phyloP scores from a whole-genome alignment of 257 asterid genomes.

The Solanum lignicaule region DNA sequence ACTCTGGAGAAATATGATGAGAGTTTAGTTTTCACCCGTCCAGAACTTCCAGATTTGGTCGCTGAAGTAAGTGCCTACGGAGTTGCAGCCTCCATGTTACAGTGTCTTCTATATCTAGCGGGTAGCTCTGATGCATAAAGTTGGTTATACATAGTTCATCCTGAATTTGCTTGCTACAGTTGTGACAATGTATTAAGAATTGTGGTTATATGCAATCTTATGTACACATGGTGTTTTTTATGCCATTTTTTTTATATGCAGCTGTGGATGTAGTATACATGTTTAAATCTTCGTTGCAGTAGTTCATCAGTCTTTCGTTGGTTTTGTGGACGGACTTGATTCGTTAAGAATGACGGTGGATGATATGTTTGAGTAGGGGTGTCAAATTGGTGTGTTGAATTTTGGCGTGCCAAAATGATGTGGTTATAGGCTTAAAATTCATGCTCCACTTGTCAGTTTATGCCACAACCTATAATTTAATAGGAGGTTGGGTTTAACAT shows the following conservation, averaged over 20 bases:
- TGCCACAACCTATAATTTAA: too few species aligned
- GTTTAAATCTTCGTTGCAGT: not conserved
- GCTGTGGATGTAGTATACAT: not conserved
- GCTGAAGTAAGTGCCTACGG: not conserved
- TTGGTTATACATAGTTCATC: not conserved
- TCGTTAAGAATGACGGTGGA: not conserved
- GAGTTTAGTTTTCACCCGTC: not conserved
- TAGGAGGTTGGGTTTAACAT: too few species aligned
- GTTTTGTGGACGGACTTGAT: not conserved
- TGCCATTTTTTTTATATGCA: not conserved
- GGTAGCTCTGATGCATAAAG: not conserved
- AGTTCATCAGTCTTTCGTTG: not conserved
- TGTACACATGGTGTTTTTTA: not conserved
- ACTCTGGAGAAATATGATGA: not conserved
- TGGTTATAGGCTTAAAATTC: too few species aligned
- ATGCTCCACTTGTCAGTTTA: too few species aligned
- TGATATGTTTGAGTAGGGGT: not conserved
- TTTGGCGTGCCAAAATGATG: not conserved
- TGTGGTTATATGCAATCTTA: not conserved
- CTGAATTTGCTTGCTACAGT: not conserved
- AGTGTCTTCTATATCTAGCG: not conserved
- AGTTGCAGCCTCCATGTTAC: not conserved
- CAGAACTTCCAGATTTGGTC: not conserved
- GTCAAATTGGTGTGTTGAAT: not conserved
- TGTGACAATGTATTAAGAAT: not conserved